Evolutionary conservation across 148 eudicot genomes (phyloP), one percentile per base, ranked within the genome.

Genomic region (Cornus florida): DNA sequence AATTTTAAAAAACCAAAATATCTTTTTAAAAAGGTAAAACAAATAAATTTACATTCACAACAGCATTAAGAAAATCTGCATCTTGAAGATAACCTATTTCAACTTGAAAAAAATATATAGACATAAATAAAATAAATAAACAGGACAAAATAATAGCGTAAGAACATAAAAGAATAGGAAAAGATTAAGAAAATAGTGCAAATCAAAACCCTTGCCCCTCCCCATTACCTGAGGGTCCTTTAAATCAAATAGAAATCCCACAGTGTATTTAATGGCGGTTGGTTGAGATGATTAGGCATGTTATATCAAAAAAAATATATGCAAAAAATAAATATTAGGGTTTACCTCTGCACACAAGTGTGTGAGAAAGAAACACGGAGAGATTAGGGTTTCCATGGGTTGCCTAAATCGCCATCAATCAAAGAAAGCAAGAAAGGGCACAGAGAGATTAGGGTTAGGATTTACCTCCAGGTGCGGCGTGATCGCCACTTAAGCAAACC

Each of bases 41-140:
- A 50, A 31, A 77, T 11, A 16, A 33, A n/a, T 65, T 73, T 89
- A 94, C 98, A 97, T 95, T 95, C 74, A 93, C 98, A 35, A 95
- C 98, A 80, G 98, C 98, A 86, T 89, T 91, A 70, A 95, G 86
- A 86, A 88, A 91, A 71, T 91, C 72, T 74, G 94, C 85, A 82
- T 89, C 92, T 76, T 90, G 95, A 87, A 91, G 82, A 83, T 82
- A 88, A 75, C 90, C 89, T 39, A 85, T 81, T 77, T 93, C 98
- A 75, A 85, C 96, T 97, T 95, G 92, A n/a, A n/a, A 64, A 70
- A 88, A 75, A 33, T 64, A 38, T 7, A 56, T 35, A 16, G 24
- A 23, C 72, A 41, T 65, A 66, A 1, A 46, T 66, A 65, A 13
- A 48, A 67, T 43, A 60, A 41, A 41, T 73, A 73, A 14, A 33